A percentile compares a stretch with the other conserved stretches of the same genome.
Conservation (phyloP, 1,139 yeast genomes). For the Yamadazyma diospyri region DNA sequence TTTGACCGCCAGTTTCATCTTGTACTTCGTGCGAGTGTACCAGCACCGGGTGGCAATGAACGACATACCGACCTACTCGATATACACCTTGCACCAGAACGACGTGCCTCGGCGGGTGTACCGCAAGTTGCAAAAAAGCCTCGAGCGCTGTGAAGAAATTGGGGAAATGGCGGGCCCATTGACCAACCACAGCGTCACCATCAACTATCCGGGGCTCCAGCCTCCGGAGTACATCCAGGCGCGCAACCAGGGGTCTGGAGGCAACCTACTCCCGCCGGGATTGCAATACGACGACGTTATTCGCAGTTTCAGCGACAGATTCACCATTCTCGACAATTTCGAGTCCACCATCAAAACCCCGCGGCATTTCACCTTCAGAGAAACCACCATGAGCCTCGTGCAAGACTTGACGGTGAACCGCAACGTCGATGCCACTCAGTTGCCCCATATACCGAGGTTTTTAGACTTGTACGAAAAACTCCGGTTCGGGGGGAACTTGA, state of each 20-base stretch:
- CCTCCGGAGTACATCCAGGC: slow-evolving; percentile 40
- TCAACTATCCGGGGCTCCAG: slow-evolving; percentile 65
- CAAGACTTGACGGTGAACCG: slow-evolving; percentile 14
- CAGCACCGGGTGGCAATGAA: slow-evolving; percentile 56
- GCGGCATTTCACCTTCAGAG: slow-evolving; percentile 44
- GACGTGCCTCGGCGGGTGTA: slow-evolving; percentile 58
- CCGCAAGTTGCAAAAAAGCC: slow-evolving; percentile 35
- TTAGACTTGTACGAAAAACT: slow-evolving; percentile 64
- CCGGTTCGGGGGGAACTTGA: slow-evolving; percentile 63
- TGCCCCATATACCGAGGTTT: slow-evolving; percentile 28
- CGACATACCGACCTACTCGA: slow-evolving; percentile 66
- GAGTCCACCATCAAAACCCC: slow-evolving; percentile 37
- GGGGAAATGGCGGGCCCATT: slow-evolving; percentile 51
- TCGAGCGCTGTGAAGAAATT: slow-evolving; percentile 44
- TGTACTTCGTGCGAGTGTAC: slow-evolving; percentile 55
- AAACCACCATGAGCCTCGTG: slow-evolving; percentile 28
- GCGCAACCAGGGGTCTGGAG: slow-evolving; percentile 23
- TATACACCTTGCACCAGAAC: slow-evolving; percentile 62
- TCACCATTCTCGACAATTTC: slow-evolving; percentile 40
- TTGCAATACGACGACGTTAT: slow-evolving; percentile 65
- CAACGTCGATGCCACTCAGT: slow-evolving; percentile 4
- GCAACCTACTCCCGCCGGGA: slow-evolving; percentile 52
- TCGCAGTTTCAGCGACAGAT: slow-evolving; percentile 51
- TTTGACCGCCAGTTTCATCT: slow-evolving; percentile 42
- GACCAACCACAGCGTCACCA: slow-evolving; percentile 26